Evolutionary conservation across 805 yeast species (phyloP).

Genomic region (Yamadazyma tumulicola): DNA sequence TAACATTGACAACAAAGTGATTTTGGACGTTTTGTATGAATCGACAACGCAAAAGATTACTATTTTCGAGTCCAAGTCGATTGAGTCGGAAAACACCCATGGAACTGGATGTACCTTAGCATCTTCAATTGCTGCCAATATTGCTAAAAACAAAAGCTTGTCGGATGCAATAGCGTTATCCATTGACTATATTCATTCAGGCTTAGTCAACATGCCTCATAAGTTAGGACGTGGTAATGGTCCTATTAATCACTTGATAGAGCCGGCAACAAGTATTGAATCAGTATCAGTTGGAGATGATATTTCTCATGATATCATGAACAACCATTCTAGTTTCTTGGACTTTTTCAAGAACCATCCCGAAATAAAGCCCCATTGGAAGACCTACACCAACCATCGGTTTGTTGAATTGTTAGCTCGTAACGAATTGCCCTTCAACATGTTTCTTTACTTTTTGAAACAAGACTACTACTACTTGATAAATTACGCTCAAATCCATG

Average conservation of each 20-base stretch:
- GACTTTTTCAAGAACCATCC: conserved; percentile 57
- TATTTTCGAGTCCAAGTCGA: conserved; percentile 45
- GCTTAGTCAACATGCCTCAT: conserved; percentile 43
- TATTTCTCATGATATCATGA: background rate
- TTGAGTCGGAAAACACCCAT: conserved; percentile 59
- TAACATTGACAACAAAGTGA: conserved; percentile 19
- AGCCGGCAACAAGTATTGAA: conserved; percentile 17
- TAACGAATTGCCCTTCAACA: conserved; percentile 45
- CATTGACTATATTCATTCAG: conserved; percentile 64
- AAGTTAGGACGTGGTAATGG: conserved; percentile 58
- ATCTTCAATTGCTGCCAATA: conserved; percentile 71
- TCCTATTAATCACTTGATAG: conserved; percentile 67
- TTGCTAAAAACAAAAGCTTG: conserved; percentile 54
- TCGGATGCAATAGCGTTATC: conserved; percentile 51
- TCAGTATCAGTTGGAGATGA: conserved; percentile 1
- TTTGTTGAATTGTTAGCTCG: conserved; percentile 55
- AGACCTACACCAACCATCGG: conserved; percentile 54
- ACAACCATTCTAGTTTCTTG: conserved; percentile 22
- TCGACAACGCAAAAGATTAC: conserved; percentile 31
- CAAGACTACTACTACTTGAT: conserved; percentile 70
- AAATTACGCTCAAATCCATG: conserved; percentile 66
- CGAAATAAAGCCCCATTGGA: conserved; percentile 53
- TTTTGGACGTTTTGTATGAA: conserved; percentile 55
- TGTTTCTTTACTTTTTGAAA: conserved; percentile 51
- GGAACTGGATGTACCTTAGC: conserved; percentile 92